Evolutionary conservation across 768 basidiomycete species (phyloP), one percentile per base, ranked within the genome.

Genomic region (Sarcodon sp.): DNA sequence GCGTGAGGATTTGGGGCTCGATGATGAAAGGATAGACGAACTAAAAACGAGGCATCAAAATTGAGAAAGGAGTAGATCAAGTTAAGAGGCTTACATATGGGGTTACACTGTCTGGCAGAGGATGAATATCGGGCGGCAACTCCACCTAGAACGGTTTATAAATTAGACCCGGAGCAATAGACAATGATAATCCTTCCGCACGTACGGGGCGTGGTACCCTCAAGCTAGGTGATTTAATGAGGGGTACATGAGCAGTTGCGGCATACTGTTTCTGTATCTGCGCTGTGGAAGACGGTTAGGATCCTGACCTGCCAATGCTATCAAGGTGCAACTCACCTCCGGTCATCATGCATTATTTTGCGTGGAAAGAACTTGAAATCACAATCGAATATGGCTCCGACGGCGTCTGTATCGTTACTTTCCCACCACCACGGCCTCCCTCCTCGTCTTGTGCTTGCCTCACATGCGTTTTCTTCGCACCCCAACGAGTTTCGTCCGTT

Each of bases 21-120:
- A 98, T 75, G 3, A 91, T 85, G 70, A 90, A 97, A 1, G 94
- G 93, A 58, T 97, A 98, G 38, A 87, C 94, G 57, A 97, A 96
- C 93, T 98, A 60, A 5, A 16, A 7, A 15, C 21, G 21, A 27
- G 21, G 21, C 21, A 27, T 27, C 21, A 27, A 27, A 27, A 27
- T 27, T 27, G 21, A 27, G 21, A 16, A 10, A 8, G 27, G 31
- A 37, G 10, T 9, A 13, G 18, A 36, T 4, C 8, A 5, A 12
- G 10, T 31, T 1, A 33, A 33, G 41, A 48, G 5, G 35, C 79
- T 56, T 54, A 93, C 94, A 61, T 98, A 98, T 52, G 87, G 77
- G 1, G 79, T 80, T 4, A 98, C 82, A 34, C 85, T 86, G 21
- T 92, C 87, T 4, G 94, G 94, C 0, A 98, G 71, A 0, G 94